Percentiles rank a stretch among this genome's conserved stretches.
These are phyloP conservation scores for Pseudogymnoascus sp. DNA, from an alignment of 2,329 filamentous ascomycete genomes.

Conservation along the genomic window DNA sequence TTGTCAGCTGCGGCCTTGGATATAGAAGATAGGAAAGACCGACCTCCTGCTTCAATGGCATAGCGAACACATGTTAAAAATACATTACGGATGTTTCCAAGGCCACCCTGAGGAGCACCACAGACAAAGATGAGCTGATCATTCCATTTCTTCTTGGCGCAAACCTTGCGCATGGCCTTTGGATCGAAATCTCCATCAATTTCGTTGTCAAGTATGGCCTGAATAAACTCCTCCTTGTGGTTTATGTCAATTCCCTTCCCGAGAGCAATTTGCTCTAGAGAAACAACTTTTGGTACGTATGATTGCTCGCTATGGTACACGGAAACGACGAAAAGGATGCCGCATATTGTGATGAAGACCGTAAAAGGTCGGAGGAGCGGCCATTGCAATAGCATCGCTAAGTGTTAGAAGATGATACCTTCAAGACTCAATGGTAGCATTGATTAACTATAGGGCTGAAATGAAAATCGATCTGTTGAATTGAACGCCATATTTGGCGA, in stretches of 20 bases:
- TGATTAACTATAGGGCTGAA: too few relatives aligned
- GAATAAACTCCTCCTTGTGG: constrained; percentile 13
- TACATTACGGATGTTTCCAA: constrained; percentile 37
- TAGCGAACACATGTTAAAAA: constrained; percentile 38
- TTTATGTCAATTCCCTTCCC: not conserved
- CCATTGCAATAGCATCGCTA: not conserved
- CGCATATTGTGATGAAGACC: not conserved
- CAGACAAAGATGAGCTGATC: constrained; percentile 36
- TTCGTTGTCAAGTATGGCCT: constrained; percentile 13
- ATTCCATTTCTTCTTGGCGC: constrained; percentile 33
- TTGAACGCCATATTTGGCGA: too few relatives aligned
- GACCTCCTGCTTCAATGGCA: constrained; percentile 40
- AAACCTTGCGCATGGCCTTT: constrained; percentile 20
- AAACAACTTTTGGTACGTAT: not conserved
- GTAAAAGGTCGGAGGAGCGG: not conserved
- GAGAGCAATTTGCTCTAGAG: not conserved
- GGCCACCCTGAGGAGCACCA: constrained; percentile 33
- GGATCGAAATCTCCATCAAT: constrained; percentile 20
- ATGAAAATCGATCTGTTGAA: too few relatives aligned
- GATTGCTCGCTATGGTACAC: not conserved
- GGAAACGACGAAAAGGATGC: not conserved
- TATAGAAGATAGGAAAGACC: constrained; percentile 19
- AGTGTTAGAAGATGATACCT: not conserved
- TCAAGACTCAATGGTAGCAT: not conserved
- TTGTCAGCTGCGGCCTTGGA: not conserved